phyloP scores from a whole-genome alignment of 345 rosid species.

The Boechera retrofracta region DNA sequence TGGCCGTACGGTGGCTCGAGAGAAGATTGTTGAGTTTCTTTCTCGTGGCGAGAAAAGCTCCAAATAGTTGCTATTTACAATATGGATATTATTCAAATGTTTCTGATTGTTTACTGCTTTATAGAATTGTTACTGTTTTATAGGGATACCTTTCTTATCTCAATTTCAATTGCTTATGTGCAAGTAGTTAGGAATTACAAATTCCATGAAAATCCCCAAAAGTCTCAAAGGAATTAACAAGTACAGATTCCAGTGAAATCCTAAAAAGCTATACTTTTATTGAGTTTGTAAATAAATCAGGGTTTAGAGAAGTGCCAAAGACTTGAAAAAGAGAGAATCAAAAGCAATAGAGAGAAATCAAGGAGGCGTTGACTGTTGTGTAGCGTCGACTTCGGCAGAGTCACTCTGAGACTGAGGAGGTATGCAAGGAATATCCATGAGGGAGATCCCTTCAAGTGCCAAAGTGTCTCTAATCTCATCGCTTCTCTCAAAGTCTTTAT shows the following conservation, averaged over 20 bases:
- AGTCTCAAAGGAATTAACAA: not conserved
- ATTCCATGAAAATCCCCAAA: not conserved
- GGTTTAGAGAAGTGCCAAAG: not conserved
- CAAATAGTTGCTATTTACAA: not conserved
- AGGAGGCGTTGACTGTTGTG: not conserved
- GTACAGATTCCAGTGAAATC: not conserved
- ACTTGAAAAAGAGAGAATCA: not conserved
- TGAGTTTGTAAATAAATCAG: not conserved
- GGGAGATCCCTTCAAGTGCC: conserved; percentile 62
- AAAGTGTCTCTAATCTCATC: conserved; percentile 65
- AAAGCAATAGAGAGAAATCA: not conserved
- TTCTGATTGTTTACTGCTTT: not conserved
- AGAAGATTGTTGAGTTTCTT: conserved; percentile 11
- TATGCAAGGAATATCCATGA: conserved; percentile 68
- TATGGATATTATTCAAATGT: not conserved
- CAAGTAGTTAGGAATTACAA: not conserved
- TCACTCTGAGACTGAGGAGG: not conserved
- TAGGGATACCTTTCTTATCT: not conserved
- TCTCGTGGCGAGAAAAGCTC: conserved; percentile 14
- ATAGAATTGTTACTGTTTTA: not conserved
- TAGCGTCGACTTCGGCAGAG: not conserved
- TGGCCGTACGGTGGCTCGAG: conserved; percentile 12
- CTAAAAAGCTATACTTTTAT: not conserved
- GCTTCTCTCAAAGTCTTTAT: conserved; percentile 60
- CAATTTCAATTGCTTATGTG: not conserved